Base-by-base conservation (phyloP, 148 eudicot genomes). In the Pouteria glomerata region DNA sequence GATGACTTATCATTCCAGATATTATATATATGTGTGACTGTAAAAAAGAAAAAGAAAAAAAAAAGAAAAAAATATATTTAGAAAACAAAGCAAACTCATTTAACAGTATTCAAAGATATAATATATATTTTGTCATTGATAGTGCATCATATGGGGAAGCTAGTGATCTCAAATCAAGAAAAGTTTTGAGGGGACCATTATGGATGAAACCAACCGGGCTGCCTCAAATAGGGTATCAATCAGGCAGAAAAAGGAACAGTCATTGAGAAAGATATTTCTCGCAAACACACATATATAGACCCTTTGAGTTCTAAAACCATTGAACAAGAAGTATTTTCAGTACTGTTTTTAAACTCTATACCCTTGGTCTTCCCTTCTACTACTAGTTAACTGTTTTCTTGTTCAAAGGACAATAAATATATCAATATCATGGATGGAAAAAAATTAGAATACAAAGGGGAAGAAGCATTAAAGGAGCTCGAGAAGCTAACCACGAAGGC, bases 361-460 rank as follows among this genome's bases (percentile, higher is more conserved):
- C 26, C 34, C 11, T 35, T 23, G 13, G 34, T 45, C 45, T 31
- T 21, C 27, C 27, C 26, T 52, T 3, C 42, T 64, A 1, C 18
- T 29, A 39, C 10, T 4, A 39, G 5, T 39, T 10, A 39, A 10
- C 44, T 39, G 44, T 35, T 50, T 64, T 63, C 69, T 2, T 24
- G 29, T 18, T 65, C 60, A 70, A 18, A 66, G n/a, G n/a, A n/a
- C n/a, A n/a, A n/a, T n/a, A n/a, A n/a, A 66, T 68, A 66, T 68
- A 35, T 30, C 53, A 24, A 4, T 41, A 34, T 27, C 29, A 86
- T 89, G 94, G 90, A 87, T 24, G 89, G 90, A 27, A 89, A 85
- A 82, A 89, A 85, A 66, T 52, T 85, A 55, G 94, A 89, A 66
- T 87, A 89, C 89, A 89, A 89, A 82, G 94, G 90, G 1, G 81